A percentile compares a stretch with the other conserved stretches of the same genome.
Conservation (phyloP, 192 early-diverging fungal genomes). For the Coemansia erecta region DNA sequence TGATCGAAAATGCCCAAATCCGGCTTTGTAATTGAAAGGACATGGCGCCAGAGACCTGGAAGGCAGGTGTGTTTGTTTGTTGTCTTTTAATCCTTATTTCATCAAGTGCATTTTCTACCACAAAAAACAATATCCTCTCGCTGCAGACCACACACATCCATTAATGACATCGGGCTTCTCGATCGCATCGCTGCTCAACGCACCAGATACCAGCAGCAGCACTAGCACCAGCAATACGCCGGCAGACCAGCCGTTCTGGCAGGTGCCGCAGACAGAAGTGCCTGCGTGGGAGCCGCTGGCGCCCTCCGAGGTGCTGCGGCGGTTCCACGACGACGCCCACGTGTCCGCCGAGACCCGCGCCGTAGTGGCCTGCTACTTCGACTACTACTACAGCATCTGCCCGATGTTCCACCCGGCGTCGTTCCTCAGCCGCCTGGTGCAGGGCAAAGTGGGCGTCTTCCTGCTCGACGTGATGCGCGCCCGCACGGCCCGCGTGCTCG, state of each 20-base stretch:
- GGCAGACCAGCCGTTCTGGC: too few relatives aligned
- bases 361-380: slow-evolving; percentile 33
- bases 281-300: neutral
- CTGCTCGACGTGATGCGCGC: slow-evolving; percentile 37
- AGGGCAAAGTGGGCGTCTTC: slow-evolving; percentile 27
- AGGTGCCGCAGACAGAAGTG: neutral
- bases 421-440: slow-evolving; percentile 35
- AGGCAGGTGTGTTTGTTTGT: neutral
- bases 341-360: slow-evolving; percentile 27
- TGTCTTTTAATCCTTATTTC: neutral
- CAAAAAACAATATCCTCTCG: neutral
- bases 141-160: neutral
- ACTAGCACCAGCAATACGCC: neutral
- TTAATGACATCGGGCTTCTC: neutral
- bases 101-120: neutral
- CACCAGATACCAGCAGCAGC: neutral
- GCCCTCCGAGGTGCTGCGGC: slow-evolving; percentile 12
- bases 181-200: neutral
- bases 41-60: too few relatives aligned
- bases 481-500: slow-evolving; percentile 22
- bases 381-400: slow-evolving; percentile 44
- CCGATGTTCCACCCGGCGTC: slow-evolving; percentile 44
- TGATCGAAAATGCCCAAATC: too few relatives aligned
- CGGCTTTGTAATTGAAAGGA: too few relatives aligned
- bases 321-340: slow-evolving; percentile 29